Base-by-base conservation (phyloP, 108 stramenopile species). In the Skeletonema costatum region DNA sequence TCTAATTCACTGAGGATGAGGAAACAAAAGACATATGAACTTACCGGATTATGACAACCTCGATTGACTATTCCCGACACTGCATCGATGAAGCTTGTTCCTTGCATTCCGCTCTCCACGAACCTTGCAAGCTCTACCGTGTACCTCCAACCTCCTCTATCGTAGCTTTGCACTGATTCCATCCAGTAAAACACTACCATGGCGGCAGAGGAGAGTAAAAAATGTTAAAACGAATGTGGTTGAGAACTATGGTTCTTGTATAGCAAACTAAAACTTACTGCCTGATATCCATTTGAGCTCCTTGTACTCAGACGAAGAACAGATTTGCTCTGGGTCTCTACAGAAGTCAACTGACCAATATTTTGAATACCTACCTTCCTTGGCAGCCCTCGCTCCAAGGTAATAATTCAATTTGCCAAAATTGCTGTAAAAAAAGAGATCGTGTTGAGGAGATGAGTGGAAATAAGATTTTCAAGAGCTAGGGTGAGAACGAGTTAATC, bases 251-350 rank as follows among this genome's bases (percentile, higher is more conserved):
- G 25, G 25, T 25, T 25, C 25, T 25, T 25, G 0, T 25, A 25
- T 25, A 25, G 25, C 25, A 25, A 25, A 25, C 25, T 25, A 25
- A 25, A 25, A 25, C 25, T 25, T 25, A 25, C 25, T 19, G 19
- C 84, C 84, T 44, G 79, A 68, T 42, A 85, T 85, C 84, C 84
- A 85, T 21, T 81, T 85, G 10, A 85, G 42, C 58, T 80, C 84
- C 12, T 42, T 35, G 12, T 67, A 33, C 5, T 82, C 62, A 35
- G 58, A n/a, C n/a, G n/a, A 70, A 7, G 76, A 46, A 39, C 76
- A 77, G 42, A 77, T 77, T 7, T 31, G 36, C 68, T 77, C 69
- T 10, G 76, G 32, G 11, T 38, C 51, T 51, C 61, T 77, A 41
- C 76, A 77, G 36, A 77, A 77, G 33, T 77, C 76, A 8, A 77